phyloP scores from a whole-genome alignment of 202 grass and related monocot genomes.

The Panicum virgatum region DNA sequence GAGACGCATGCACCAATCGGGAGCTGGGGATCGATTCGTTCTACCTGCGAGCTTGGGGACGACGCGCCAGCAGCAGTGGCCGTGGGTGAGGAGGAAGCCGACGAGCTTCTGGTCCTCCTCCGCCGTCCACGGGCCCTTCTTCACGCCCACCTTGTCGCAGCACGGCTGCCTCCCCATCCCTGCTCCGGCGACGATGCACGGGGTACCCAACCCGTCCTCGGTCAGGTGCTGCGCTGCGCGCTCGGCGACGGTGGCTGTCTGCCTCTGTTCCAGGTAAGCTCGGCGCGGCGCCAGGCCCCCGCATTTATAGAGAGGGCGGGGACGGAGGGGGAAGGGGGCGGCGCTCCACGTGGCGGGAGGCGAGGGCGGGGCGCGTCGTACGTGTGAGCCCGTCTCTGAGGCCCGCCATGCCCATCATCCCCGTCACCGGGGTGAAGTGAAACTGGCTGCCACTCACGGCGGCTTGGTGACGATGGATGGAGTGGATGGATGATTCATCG shows the following conservation, averaged over 20 bases:
- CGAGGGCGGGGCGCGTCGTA: conserved; percentile 27
- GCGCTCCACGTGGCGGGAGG: conserved; percentile 36
- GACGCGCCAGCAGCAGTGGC: conserved; percentile 83
- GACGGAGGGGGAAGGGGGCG: background rate
- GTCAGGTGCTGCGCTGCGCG: background rate
- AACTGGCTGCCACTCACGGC: background rate
- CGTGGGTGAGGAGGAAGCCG: conserved; percentile 76
- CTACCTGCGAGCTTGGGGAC: conserved; percentile 71
- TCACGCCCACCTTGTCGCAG: conserved; percentile 76
- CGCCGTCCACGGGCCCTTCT: conserved; percentile 85
- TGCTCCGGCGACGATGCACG: background rate
- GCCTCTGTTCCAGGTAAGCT: conserved; percentile 48
- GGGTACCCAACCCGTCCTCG: background rate
- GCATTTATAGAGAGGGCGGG: conserved; percentile 38
- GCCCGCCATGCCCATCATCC: conserved; percentile 32
- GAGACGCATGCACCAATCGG: background rate
- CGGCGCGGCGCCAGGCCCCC: background rate
- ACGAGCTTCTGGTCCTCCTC: conserved; percentile 82
- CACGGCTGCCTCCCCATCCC: conserved; percentile 79
- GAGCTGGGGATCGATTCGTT: background rate
- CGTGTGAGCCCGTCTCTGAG: conserved; percentile 49
- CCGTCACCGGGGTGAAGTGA: background rate
- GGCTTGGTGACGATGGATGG: background rate
- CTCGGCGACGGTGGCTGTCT: background rate
- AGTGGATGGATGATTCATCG: background rate